Conservation (phyloP, 1,284 basidiomycete species). For the Microbotryum scabiosae region DNA sequence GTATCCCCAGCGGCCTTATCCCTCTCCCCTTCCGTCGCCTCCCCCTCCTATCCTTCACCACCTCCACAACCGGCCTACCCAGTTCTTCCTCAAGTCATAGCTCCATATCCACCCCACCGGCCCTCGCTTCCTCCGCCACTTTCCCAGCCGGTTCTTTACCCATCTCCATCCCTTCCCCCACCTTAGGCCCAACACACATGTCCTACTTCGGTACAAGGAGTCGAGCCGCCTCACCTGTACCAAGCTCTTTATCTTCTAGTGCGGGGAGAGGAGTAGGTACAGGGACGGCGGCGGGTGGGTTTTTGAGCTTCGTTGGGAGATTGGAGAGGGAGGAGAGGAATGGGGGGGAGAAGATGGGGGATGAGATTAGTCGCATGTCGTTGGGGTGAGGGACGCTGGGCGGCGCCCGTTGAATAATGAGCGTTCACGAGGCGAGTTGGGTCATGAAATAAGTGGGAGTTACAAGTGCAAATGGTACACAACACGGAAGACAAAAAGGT, state of each 20-base stretch:
- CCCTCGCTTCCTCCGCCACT: neutral
- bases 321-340: neutral
- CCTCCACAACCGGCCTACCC: neutral
- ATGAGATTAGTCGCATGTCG: slow-evolving; percentile 6
- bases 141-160: slow-evolving; percentile 4
- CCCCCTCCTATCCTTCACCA: neutral
- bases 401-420: neutral
- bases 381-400: neutral
- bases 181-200: slow-evolving; percentile 1
- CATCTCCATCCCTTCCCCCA: slow-evolving; percentile 22
- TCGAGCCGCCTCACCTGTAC: neutral
- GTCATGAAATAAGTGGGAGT: no score
- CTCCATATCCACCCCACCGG: neutral
- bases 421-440: no score
- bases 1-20: slow-evolving; percentile 28
- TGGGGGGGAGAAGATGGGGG: neutral
- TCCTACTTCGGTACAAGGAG: neutral
- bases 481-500: no score
- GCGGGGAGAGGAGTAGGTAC: neutral
- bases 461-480: no score
- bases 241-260: neutral
- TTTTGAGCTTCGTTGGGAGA: neutral
- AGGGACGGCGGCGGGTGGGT: neutral
- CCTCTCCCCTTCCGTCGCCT: slow-evolving; percentile 9
- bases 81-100: neutral